These are phyloP conservation scores for Apiotrichum brassicae DNA, from an alignment of 1,284 basidiomycete genomes.

Conservation along the genomic window DNA sequence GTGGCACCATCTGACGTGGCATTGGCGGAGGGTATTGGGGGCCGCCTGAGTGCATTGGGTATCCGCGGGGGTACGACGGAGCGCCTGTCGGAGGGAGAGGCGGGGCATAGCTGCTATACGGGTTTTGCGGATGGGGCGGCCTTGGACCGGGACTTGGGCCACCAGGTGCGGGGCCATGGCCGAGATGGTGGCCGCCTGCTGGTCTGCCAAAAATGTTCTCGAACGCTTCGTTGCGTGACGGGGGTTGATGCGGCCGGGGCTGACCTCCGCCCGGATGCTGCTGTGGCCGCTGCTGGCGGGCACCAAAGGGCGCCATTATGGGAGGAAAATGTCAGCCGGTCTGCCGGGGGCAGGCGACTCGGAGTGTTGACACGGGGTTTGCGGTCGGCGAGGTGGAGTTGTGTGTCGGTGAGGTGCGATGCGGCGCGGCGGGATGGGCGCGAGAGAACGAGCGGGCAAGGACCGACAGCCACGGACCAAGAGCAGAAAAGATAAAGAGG, in stretches of 20 bases:
- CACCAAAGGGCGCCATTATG: constrained; percentile 7
- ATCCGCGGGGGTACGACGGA: background rate
- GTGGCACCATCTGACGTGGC: background rate
- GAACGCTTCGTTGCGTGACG: constrained; percentile 41
- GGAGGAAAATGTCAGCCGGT: no score
- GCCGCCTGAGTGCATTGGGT: background rate
- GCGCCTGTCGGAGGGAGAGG: background rate
- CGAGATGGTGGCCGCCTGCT: constrained; percentile 42
- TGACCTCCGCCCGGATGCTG: background rate
- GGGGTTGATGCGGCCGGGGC: constrained; percentile 3
- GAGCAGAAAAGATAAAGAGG: no score
- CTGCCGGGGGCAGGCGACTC: no score
- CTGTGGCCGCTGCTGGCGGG: constrained; percentile 6
- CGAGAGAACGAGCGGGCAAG: no score
- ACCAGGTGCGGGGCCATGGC: constrained; percentile 7
- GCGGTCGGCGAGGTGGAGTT: no score
- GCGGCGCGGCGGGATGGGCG: no score
- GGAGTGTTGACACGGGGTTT: no score
- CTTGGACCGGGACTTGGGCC: background rate
- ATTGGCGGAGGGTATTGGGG: background rate
- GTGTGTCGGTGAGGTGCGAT: no score
- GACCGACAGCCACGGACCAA: no score
- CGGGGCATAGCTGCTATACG: background rate
- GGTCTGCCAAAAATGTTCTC: constrained; percentile 47
- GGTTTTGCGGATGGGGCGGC: background rate